Percentiles rank a stretch among this genome's conserved stretches.
phyloP scores from a whole-genome alignment of 192 early-diverging fungal genomes.

The Linnemannia elongata region DNA sequence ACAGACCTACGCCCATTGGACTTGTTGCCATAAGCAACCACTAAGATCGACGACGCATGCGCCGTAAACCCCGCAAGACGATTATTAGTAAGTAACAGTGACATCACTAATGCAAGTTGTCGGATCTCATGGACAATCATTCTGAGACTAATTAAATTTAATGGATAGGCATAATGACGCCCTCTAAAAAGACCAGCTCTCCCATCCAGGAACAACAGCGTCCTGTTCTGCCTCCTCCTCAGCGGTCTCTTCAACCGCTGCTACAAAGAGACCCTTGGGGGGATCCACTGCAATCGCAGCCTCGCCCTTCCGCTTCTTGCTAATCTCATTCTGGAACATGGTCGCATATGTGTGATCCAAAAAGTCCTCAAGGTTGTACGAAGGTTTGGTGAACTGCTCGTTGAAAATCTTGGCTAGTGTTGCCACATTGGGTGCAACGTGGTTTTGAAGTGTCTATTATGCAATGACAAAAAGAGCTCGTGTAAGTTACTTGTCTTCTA shows the following conservation, averaged over 20 bases:
- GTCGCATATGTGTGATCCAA: conserved; percentile 91
- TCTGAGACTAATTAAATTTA: no score
- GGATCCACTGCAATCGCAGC: conserved; percentile 72
- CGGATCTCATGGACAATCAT: no score
- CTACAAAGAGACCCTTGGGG: conserved; percentile 64
- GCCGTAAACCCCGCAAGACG: no score
- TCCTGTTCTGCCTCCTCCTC: conserved; percentile 14
- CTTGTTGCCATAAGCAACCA: no score
- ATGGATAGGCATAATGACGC: no score
- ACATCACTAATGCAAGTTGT: no score
- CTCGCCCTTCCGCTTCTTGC: conserved; percentile 68
- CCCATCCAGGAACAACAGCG: conserved; percentile 40
- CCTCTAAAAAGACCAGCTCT: conserved; percentile 46
- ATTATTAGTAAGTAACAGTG: no score
- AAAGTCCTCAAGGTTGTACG: conserved; percentile 95
- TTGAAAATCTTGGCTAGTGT: conserved; percentile 88
- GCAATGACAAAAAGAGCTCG: background rate
- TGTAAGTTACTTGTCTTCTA: background rate
- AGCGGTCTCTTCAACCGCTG: background rate
- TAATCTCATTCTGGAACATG: conserved; percentile 76
- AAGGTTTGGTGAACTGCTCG: conserved; percentile 89
- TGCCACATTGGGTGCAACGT: conserved; percentile 90
- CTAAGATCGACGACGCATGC: no score
- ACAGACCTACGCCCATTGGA: no score
- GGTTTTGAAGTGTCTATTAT: conserved; percentile 80